These are phyloP conservation scores for Mortierella sp. DNA, from an alignment of 371 early-diverging fungal genomes.

Conservation along the genomic window DNA sequence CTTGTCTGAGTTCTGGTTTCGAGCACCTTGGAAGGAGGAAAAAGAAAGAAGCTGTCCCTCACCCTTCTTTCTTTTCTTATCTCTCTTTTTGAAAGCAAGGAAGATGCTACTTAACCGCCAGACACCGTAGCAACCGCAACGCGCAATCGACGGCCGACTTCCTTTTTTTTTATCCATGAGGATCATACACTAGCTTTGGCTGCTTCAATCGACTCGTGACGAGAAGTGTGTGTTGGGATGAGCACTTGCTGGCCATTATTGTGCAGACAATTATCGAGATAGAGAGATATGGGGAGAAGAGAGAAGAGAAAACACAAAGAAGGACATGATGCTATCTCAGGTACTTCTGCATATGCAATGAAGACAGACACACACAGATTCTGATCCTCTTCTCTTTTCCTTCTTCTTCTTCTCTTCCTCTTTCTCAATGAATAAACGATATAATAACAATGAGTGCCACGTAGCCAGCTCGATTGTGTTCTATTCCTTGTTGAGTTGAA, in stretches of 20 bases:
- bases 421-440: too few relatives aligned
- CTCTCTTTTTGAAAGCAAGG: not conserved
- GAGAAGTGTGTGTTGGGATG: not conserved
- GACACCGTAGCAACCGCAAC: not conserved
- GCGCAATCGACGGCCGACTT: not conserved
- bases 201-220: not conserved
- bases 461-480: too few relatives aligned
- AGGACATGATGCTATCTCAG: slow-evolving; percentile 57
- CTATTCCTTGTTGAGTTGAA: too few relatives aligned
- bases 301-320: not conserved
- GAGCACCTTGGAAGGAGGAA: too few relatives aligned
- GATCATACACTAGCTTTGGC: not conserved
- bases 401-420: too few relatives aligned
- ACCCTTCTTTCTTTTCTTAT: too few relatives aligned
- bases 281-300: not conserved
- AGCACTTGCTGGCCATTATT: not conserved
- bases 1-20: slow-evolving; percentile 9
- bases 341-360: slow-evolving; percentile 48
- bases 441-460: too few relatives aligned
- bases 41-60: not conserved
- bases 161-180: not conserved
- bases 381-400: slow-evolving; percentile 37
- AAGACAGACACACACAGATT: slow-evolving; percentile 47
- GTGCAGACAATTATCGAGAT: not conserved
- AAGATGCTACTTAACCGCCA: not conserved